Evolutionary conservation across 345 rosid species (phyloP).

Genomic region (Chamaenerion angustifolium): DNA sequence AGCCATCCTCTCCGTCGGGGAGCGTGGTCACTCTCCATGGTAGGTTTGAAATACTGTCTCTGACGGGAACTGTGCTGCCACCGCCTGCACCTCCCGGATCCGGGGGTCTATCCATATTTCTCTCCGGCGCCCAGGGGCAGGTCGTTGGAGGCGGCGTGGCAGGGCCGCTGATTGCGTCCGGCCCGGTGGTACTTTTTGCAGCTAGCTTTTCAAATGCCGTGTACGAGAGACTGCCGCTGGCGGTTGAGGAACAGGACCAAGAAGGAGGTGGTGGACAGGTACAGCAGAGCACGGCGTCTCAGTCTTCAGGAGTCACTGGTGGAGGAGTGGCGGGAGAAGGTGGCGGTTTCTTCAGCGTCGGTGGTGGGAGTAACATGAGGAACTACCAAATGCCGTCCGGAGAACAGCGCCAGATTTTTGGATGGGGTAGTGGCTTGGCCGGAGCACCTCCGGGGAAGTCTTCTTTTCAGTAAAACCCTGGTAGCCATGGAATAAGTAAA

Average conservation of each 20-base stretch:
- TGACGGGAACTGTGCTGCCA: slow-evolving; percentile 69
- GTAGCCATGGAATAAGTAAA: too few relatives aligned
- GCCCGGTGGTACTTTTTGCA: slow-evolving; percentile 61
- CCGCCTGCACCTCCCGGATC: slow-evolving; percentile 78
- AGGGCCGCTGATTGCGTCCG: slow-evolving; percentile 49
- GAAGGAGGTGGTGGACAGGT: slow-evolving; percentile 25
- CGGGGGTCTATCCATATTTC: slow-evolving; percentile 55
- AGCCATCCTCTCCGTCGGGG: slow-evolving; percentile 45
- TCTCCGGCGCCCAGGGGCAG: slow-evolving; percentile 72
- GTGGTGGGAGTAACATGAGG: slow-evolving; percentile 14
- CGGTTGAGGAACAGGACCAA: slow-evolving; percentile 22
- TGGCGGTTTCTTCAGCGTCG: slow-evolving; percentile 3
- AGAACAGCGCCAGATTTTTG: slow-evolving; percentile 17
- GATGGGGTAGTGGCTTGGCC: slow-evolving; percentile 31
- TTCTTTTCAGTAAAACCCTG: too few relatives aligned
- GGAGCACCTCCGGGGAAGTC: background rate
- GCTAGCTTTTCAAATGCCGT: slow-evolving; percentile 69
- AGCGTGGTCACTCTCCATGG: slow-evolving; percentile 66
- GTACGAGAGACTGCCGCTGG: slow-evolving; percentile 56
- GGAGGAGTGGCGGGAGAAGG: slow-evolving; percentile 15
- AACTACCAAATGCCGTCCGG: slow-evolving; percentile 46
- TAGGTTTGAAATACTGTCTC: slow-evolving; percentile 66
- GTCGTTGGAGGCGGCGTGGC: slow-evolving; percentile 69
- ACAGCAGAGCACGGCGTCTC: slow-evolving; percentile 42
- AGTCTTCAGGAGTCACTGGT: slow-evolving; percentile 47